These are phyloP conservation scores for Taphrina populina DNA, from an alignment of 1,139 yeast species.

Conservation along the genomic window DNA sequence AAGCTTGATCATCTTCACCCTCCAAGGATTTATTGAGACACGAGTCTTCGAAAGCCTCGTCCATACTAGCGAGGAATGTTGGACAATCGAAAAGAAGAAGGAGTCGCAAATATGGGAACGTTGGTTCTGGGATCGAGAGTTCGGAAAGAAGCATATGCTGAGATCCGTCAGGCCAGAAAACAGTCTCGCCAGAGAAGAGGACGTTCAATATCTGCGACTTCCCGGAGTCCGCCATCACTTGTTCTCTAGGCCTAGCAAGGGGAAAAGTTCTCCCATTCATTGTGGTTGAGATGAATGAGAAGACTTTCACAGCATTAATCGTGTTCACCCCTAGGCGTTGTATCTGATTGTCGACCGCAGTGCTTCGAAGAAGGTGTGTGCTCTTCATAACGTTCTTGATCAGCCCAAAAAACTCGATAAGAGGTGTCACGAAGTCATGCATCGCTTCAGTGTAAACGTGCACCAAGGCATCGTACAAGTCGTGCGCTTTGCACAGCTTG, in stretches of 20 bases:
- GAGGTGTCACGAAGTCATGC: constrained; percentile 66
- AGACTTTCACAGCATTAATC: constrained; percentile 49
- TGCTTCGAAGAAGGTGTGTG: not conserved
- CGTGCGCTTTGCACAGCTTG: constrained; percentile 56
- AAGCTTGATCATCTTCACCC: constrained; percentile 42
- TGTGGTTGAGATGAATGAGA: constrained; percentile 63
- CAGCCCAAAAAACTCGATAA: constrained; percentile 54
- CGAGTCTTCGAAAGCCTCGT: constrained; percentile 77
- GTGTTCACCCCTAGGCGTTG: constrained; percentile 31
- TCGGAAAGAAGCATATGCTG: constrained; percentile 42
- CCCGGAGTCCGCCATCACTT: constrained; percentile 44
- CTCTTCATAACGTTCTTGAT: constrained; percentile 25
- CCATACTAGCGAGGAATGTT: constrained; percentile 61
- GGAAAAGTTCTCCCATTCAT: constrained; percentile 79
- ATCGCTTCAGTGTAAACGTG: constrained; percentile 69
- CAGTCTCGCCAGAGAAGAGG: constrained; percentile 55
- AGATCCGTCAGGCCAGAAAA: constrained; percentile 52
- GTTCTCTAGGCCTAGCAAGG: constrained; percentile 54
- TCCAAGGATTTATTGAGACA: constrained; percentile 50
- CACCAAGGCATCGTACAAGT: constrained; percentile 59
- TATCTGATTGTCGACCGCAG: constrained; percentile 26
- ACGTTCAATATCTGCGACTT: constrained; percentile 55
- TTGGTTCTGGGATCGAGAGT: constrained; percentile 45
- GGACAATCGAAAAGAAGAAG: constrained; percentile 56
- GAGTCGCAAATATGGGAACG: constrained; percentile 60